Conservation (phyloP, 345 rosid species). For the Litchi chinensis region DNA sequence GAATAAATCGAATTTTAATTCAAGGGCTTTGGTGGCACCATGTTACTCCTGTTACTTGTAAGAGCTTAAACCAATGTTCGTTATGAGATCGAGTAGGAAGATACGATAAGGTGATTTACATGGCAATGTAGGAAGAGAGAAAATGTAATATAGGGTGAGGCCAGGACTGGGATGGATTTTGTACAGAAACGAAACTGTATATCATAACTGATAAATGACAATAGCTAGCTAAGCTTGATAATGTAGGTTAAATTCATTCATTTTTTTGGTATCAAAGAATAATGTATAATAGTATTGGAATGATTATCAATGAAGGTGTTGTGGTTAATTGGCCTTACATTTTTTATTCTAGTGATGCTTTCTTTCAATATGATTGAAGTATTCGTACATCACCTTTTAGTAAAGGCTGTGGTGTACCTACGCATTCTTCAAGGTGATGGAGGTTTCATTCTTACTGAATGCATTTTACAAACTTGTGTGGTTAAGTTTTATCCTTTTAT, state of each 20-base stretch:
- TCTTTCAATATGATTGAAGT: no score
- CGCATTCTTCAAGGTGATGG: no score
- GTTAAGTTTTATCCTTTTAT: no score
- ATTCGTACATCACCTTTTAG: no score
- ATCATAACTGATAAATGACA: not conserved
- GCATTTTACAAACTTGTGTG: no score
- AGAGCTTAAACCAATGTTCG: not conserved
- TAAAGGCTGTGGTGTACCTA: no score
- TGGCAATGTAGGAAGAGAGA: not conserved
- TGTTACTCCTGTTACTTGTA: not conserved
- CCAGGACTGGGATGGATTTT: not conserved
- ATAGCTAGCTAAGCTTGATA: not conserved
- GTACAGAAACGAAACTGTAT: constrained; percentile 2
- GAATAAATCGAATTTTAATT: constrained; percentile 33
- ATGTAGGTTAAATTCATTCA: not conserved
- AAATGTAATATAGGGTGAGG: not conserved
- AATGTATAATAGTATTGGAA: not conserved
- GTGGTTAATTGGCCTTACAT: not conserved
- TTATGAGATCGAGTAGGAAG: not conserved
- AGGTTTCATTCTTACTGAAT: no score
- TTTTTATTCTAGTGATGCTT: not conserved
- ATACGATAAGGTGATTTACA: not conserved
- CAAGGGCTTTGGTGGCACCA: not conserved
- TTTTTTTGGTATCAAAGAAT: not conserved
- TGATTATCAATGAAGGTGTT: not conserved